Conservation (phyloP, 495 filamentous ascomycete genomes). For the Cercophora scortea region DNA sequence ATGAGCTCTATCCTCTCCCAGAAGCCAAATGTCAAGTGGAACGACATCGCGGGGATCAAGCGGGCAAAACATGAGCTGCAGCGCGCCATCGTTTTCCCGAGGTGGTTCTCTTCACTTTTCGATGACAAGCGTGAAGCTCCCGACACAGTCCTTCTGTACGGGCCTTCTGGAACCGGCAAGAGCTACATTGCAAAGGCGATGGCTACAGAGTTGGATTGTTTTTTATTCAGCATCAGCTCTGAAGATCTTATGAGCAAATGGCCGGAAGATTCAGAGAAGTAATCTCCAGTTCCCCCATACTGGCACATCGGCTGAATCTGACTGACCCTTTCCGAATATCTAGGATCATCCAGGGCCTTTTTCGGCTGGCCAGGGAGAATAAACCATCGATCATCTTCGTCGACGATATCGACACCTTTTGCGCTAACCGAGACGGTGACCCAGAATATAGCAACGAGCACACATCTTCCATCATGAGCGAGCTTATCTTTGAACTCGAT, state of each 20-base stretch:
- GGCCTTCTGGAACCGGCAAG: slow-evolving; percentile 95
- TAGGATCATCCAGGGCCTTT: slow-evolving; percentile 92
- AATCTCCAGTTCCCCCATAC: neutral
- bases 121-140: slow-evolving; percentile 92
- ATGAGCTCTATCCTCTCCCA: too few relatives aligned
- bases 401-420: slow-evolving; percentile 96
- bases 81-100: slow-evolving; percentile 92
- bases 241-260: slow-evolving; percentile 96
- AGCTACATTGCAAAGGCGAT: slow-evolving; percentile 95
- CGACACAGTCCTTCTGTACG: slow-evolving; percentile 96
- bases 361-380: slow-evolving; percentile 97
- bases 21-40: slow-evolving; percentile 84
- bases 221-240: slow-evolving; percentile 98
- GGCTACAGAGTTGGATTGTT: slow-evolving; percentile 95
- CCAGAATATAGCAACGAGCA: slow-evolving; percentile 69
- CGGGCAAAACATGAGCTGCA: slow-evolving; percentile 93
- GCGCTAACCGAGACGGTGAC: slow-evolving; percentile 91
- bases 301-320: neutral
- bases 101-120: slow-evolving; percentile 96
- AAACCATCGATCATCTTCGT: slow-evolving; percentile 99
- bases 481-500: slow-evolving; percentile 98
- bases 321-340: neutral
- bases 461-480: slow-evolving; percentile 96
- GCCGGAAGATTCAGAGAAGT: slow-evolving; percentile 99
- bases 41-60: slow-evolving; percentile 96